Evolutionary conservation across 805 yeast species (phyloP).

Genomic region (Zygotorulaspora florentina): DNA sequence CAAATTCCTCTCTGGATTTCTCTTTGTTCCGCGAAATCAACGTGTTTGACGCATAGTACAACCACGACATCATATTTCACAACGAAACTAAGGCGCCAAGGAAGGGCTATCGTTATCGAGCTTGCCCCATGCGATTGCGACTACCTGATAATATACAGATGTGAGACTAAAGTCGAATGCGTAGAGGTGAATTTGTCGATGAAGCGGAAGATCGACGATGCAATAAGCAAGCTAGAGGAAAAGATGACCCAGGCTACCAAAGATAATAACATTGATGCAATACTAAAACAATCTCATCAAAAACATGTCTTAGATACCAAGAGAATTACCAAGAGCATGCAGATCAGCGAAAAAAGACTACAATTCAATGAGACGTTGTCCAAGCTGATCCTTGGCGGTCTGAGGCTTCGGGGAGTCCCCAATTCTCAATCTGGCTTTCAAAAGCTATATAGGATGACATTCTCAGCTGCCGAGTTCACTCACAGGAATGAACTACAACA

Average conservation of each 20-base stretch:
- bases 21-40: constrained; percentile 1
- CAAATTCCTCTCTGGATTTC: constrained; percentile 31
- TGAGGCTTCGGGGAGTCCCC: constrained; percentile 36
- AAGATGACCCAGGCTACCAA: constrained; percentile 3
- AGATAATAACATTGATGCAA: constrained; percentile 18
- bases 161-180: constrained; percentile 9
- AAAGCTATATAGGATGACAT: constrained; percentile 37
- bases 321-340: constrained; percentile 19
- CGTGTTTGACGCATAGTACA: constrained; percentile 26
- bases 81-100: constrained; percentile 21
- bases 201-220: constrained; percentile 13
- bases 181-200: constrained; percentile 5
- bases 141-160: constrained; percentile 9
- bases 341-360: constrained; percentile 23
- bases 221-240: constrained; percentile 4
- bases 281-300: constrained; percentile 21
- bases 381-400: constrained; percentile 35
- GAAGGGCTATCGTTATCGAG: constrained; percentile 25
- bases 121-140: constrained; percentile 1
- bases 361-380: constrained; percentile 34
- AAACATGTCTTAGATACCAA: constrained; percentile 13
- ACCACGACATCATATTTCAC: constrained; percentile 29
- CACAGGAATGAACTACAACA: constrained; percentile 28
- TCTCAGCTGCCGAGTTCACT: constrained; percentile 38
- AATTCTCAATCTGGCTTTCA: constrained; percentile 30